These are phyloP conservation scores for Nicotiana attenuata DNA, from an alignment of 257 asterid genomes.

Conservation along the genomic window DNA sequence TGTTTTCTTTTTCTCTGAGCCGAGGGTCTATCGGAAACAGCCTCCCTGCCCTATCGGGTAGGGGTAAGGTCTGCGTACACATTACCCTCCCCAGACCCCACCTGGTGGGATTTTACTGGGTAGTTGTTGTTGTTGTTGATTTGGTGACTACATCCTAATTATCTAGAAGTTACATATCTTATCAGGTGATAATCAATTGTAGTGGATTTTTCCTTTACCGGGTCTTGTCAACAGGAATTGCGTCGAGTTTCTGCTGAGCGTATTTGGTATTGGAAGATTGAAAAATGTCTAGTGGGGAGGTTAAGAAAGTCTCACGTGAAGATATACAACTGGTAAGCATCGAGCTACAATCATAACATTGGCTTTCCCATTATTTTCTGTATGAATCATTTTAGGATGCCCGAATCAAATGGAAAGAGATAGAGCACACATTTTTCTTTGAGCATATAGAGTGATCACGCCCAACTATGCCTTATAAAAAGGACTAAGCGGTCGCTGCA, in stretches of 20 bases:
- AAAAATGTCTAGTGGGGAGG: slow-evolving; percentile 17
- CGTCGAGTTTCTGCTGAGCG: background rate
- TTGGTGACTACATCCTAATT: background rate
- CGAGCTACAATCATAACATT: background rate
- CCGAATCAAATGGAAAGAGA: slow-evolving; percentile 2
- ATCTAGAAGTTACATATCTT: background rate
- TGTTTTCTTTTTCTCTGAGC: too few relatives aligned
- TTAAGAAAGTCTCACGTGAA: slow-evolving; percentile 13
- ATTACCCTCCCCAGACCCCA: too few relatives aligned
- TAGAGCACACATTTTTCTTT: background rate
- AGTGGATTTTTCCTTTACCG: background rate
- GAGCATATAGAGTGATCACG: too few relatives aligned
- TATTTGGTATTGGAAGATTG: slow-evolving; percentile 3
- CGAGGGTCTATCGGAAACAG: too few relatives aligned
- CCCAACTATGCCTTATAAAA: too few relatives aligned
- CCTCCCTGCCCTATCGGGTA: too few relatives aligned
- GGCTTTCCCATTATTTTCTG: background rate
- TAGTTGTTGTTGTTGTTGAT: too few relatives aligned
- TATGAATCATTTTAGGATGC: background rate
- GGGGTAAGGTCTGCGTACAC: too few relatives aligned
- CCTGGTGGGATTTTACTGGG: too few relatives aligned
- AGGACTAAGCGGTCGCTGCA: too few relatives aligned
- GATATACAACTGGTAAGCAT: slow-evolving; percentile 22
- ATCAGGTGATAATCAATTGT: background rate
- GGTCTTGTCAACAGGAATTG: slow-evolving; percentile 2